phyloP scores from a whole-genome alignment of 2,329 filamentous ascomycete species.

The Lecanicillium sp. region DNA sequence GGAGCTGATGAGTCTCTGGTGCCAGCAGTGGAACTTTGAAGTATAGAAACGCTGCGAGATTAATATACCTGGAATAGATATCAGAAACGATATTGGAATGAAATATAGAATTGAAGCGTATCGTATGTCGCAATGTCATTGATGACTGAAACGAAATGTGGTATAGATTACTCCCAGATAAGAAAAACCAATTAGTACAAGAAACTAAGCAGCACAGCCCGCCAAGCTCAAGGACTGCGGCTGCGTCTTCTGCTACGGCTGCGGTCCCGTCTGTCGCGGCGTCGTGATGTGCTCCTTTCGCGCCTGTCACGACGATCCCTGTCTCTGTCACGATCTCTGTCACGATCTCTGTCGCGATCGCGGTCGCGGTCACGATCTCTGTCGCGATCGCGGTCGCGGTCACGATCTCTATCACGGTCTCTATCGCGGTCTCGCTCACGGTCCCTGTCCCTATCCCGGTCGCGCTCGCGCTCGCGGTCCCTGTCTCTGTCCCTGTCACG shows the following conservation, averaged over 20 bases:
- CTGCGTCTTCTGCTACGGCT: slow-evolving; percentile 37
- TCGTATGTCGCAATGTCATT: no score
- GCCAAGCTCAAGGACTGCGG: slow-evolving; percentile 25
- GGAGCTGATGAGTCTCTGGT: no score
- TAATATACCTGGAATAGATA: no score
- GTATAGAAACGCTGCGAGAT: no score
- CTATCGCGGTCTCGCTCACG: slow-evolving; percentile 29
- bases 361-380: slow-evolving; percentile 33
- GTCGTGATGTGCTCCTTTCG: slow-evolving; percentile 30
- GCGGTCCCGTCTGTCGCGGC: slow-evolving; percentile 30
- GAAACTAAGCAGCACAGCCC: background rate
- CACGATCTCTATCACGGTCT: slow-evolving; percentile 21
- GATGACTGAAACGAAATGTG: no score
- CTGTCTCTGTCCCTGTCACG: slow-evolving; percentile 26
- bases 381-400: slow-evolving; percentile 23
- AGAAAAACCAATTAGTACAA: no score
- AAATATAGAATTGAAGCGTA: no score
- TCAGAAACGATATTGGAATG: no score
- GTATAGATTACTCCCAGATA: no score
- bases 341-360: slow-evolving; percentile 26
- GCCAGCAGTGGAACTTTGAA: no score
- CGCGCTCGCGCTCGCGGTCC: slow-evolving; percentile 23
- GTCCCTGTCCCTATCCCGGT: slow-evolving; percentile 25
- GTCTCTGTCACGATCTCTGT: slow-evolving; percentile 19
- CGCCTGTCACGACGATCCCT: slow-evolving; percentile 19